Conservation (phyloP, 1,139 yeast species). For the Saccharomyces pastorianus region DNA sequence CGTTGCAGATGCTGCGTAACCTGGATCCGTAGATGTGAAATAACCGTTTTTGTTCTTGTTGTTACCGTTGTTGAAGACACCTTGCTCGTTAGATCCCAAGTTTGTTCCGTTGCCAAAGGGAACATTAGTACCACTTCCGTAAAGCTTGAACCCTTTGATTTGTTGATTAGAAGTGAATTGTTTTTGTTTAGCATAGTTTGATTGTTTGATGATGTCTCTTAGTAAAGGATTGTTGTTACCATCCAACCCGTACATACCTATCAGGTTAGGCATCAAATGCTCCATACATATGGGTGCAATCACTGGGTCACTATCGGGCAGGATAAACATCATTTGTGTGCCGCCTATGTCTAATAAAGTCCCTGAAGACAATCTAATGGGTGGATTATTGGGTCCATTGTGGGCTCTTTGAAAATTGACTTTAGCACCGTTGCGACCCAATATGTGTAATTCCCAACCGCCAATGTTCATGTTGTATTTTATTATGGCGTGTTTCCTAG, state of each 20-base stretch:
- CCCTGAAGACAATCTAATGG: constrained; percentile 66
- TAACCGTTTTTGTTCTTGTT: not conserved
- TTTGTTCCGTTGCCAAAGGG: not conserved
- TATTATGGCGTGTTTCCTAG: constrained; percentile 79
- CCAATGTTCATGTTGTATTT: constrained; percentile 63
- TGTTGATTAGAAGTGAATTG: constrained; percentile 3
- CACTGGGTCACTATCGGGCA: constrained; percentile 83
- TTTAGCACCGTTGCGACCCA: constrained; percentile 87
- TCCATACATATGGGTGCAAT: constrained; percentile 47
- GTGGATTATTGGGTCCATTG: constrained; percentile 36
- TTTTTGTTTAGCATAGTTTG: constrained; percentile 9
- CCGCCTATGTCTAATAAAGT: constrained; percentile 91
- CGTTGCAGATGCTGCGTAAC: not conserved
- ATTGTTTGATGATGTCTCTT: constrained; percentile 18
- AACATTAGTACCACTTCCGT: constrained; percentile 16
- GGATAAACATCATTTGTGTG: constrained; percentile 96
- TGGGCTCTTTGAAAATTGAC: constrained; percentile 60
- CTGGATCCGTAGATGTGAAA: not conserved
- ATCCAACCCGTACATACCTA: constrained; percentile 18
- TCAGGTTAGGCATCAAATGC: constrained; percentile 31
- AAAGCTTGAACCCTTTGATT: constrained; percentile 30
- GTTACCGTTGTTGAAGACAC: not conserved
- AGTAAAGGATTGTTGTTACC: constrained; percentile 17
- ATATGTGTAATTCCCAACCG: constrained; percentile 73
- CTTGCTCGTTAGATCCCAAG: not conserved